phyloP scores from a whole-genome alignment of 2,329 filamentous ascomycete genomes.

The Aspergillus cejpii region DNA sequence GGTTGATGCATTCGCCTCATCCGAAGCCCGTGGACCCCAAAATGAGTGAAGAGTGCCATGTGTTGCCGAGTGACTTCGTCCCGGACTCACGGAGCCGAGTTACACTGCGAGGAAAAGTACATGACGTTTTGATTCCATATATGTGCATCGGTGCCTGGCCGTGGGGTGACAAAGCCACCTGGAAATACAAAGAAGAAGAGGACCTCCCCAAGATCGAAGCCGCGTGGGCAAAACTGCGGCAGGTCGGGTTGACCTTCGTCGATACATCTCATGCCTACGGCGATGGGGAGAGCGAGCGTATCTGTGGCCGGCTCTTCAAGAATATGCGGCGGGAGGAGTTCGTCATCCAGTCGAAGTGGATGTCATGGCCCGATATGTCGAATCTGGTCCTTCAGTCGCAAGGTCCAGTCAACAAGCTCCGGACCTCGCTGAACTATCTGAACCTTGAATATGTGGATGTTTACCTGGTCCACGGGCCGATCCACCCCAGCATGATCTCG shows the following conservation, averaged over 20 bases:
- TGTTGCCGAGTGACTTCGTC: constrained; percentile 16
- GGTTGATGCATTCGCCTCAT: constrained; percentile 14
- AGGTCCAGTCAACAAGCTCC: constrained; percentile 34
- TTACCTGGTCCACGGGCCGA: constrained; percentile 42
- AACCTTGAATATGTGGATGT: constrained; percentile 40
- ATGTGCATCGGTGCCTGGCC: constrained; percentile 26
- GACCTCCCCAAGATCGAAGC: constrained; percentile 32
- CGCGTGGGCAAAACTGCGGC: constrained; percentile 36
- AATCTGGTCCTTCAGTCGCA: constrained; percentile 29
- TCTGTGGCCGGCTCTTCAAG: constrained; percentile 38
- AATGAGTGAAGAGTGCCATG: constrained; percentile 17
- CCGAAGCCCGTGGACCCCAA: constrained; percentile 17
- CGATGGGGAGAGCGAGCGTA: constrained; percentile 38
- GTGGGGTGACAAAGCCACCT: constrained; percentile 28
- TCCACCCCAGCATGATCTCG: constrained; percentile 37
- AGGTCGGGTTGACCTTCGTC: constrained; percentile 38
- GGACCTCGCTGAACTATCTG: constrained; percentile 35
- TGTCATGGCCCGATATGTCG: constrained; percentile 27
- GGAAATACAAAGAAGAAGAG: constrained; percentile 29
- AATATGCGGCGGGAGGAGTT: constrained; percentile 32
- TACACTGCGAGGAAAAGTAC: constrained; percentile 17
- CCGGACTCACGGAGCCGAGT: constrained; percentile 19
- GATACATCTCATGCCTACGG: constrained; percentile 44
- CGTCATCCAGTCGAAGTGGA: constrained; percentile 40
- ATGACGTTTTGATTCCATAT: constrained; percentile 24